Evolutionary conservation across 257 asterid species (phyloP).

Genomic region (Ehretia macrophylla): DNA sequence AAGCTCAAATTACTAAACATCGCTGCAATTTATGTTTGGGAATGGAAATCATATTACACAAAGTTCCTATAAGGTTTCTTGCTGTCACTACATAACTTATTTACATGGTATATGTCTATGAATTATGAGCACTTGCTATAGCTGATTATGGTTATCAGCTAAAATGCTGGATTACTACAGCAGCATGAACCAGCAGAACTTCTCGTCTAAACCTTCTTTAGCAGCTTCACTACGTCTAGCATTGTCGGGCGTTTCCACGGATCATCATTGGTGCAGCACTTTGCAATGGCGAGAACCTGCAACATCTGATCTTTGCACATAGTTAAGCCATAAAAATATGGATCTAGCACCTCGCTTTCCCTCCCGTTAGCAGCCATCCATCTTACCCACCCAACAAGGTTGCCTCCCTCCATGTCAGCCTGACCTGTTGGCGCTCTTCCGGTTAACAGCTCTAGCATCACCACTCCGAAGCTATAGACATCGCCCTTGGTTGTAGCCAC

Average conservation of each 20-base stretch:
- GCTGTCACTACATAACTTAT: no score
- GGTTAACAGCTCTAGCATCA: constrained; percentile 86
- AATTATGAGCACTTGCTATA: no score
- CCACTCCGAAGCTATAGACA: constrained; percentile 83
- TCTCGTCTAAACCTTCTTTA: constrained; percentile 33
- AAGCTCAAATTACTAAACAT: no score
- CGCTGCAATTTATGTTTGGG: no score
- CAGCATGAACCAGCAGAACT: neutral
- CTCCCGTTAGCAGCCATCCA: constrained; percentile 49
- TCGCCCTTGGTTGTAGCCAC: constrained; percentile 85
- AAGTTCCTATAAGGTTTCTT: no score
- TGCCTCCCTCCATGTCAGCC: constrained; percentile 75
- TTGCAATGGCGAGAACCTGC: constrained; percentile 51
- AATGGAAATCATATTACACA: no score
- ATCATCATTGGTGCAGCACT: constrained; percentile 63
- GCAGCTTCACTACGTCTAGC: constrained; percentile 59
- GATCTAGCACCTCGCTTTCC: constrained; percentile 40
- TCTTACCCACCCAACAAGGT: constrained; percentile 86
- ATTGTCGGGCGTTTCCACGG: constrained; percentile 73
- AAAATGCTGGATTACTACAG: no score
- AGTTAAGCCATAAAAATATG: constrained; percentile 12
- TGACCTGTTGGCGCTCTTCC: constrained; percentile 68
- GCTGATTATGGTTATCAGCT: no score
- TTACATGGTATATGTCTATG: no score
- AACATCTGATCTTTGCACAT: constrained; percentile 46